phyloP scores from a whole-genome alignment of 1,284 basidiomycete species.

The Caloboletus inedulis region DNA sequence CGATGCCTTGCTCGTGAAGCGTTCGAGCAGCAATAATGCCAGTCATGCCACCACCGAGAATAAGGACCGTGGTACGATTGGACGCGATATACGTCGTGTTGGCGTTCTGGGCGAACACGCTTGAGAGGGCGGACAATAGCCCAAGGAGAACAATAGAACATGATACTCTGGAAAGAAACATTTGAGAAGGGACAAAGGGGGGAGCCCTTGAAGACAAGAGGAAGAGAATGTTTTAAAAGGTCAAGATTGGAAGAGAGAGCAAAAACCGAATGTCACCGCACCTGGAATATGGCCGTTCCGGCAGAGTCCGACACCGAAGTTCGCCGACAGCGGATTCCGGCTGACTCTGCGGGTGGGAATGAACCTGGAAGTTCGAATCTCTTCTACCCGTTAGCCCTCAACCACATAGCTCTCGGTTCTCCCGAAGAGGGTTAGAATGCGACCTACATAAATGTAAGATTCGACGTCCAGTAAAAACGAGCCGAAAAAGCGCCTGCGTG shows the following conservation, averaged over 20 bases:
- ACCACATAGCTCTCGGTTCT: too few relatives aligned
- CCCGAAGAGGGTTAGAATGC: constrained; percentile 54
- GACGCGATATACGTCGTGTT: constrained; percentile 1
- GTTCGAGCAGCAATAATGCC: constrained; percentile 66
- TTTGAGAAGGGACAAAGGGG: not conserved
- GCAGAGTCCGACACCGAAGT: too few relatives aligned
- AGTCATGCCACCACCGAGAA: constrained; percentile 63
- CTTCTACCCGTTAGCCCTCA: too few relatives aligned
- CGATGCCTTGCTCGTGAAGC: constrained; percentile 52
- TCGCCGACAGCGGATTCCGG: too few relatives aligned
- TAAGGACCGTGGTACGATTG: constrained; percentile 40
- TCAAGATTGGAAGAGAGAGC: not conserved
- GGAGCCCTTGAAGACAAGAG: not conserved
- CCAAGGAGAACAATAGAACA: not conserved
- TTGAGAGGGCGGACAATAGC: not conserved
- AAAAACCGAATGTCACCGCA: not conserved
- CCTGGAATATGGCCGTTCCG: too few relatives aligned
- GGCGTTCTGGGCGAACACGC: constrained; percentile 10
- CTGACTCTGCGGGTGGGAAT: too few relatives aligned
- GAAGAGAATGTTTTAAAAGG: not conserved
- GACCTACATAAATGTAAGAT: constrained; percentile 39
- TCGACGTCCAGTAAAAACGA: not conserved
- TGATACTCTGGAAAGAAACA: constrained; percentile 4
- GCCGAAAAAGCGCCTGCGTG: constrained; percentile 48
- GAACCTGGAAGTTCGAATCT: too few relatives aligned